A percentile compares a stretch with the other conserved stretches of the same genome.
phyloP scores from a whole-genome alignment of 495 filamentous ascomycete genomes.

The Saxispiralis lemnorum region DNA sequence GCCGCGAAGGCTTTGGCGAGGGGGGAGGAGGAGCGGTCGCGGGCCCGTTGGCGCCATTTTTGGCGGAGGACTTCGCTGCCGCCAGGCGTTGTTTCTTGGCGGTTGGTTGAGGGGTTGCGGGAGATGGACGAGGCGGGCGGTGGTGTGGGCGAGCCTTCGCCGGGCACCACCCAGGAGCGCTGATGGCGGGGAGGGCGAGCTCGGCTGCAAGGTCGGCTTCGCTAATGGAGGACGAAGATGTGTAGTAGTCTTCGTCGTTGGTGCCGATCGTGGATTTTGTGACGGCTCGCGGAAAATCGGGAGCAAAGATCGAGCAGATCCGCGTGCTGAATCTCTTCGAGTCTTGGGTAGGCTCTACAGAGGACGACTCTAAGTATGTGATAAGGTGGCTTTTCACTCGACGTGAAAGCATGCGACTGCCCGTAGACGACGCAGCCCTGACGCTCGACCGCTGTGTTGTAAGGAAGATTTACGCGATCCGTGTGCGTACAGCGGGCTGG shows the following conservation, averaged over 20 bases:
- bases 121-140: conserved; percentile 10
- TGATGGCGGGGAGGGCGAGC: conserved; percentile 9
- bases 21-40: neutral
- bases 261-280: conserved; percentile 7
- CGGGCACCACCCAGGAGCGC: conserved; percentile 10
- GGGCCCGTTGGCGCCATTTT: conserved; percentile 1
- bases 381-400: conserved; percentile 6
- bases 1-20: neutral
- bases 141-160: conserved; percentile 14
- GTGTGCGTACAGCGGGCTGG: conserved; percentile 12
- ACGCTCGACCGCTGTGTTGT: neutral
- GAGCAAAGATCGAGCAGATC: conserved; percentile 8
- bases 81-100: neutral
- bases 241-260: conserved; percentile 9
- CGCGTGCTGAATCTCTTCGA: conserved; percentile 4
- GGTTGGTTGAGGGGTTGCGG: conserved; percentile 3
- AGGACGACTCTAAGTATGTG: conserved; percentile 11
- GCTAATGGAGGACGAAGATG: conserved; percentile 1
- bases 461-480: conserved; percentile 1
- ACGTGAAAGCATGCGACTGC: conserved; percentile 1
- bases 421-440: conserved; percentile 1
- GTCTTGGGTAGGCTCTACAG: conserved; percentile 9
- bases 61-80: neutral
- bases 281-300: conserved; percentile 11
- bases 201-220: conserved; percentile 7